These are phyloP conservation scores for Tetrahymena borealis DNA, from an alignment of 73 alveolate genomes.

Conservation along the genomic window DNA sequence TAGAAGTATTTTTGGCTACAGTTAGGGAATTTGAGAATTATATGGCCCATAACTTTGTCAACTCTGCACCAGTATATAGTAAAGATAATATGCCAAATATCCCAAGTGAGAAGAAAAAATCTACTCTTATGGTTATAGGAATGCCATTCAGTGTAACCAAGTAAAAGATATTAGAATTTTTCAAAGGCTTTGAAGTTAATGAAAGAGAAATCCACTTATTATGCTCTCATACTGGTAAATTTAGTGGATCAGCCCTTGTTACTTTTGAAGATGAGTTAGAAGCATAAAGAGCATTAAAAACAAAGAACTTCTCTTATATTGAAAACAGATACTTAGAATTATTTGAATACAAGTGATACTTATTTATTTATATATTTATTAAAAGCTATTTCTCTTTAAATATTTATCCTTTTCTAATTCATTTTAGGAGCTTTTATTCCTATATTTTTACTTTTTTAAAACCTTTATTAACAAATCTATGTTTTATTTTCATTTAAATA, in stretches of 20 bases:
- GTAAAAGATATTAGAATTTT: background rate
- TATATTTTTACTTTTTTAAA: too few species aligned
- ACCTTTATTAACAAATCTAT: too few species aligned
- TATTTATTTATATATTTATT: background rate
- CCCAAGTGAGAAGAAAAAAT: background rate
- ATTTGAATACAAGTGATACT: background rate
- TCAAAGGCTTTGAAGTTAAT: background rate
- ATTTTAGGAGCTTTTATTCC: too few species aligned
- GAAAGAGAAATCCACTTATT: background rate
- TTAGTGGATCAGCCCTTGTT: background rate
- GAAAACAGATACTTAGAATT: background rate
- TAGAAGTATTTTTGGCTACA: background rate
- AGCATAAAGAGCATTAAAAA: background rate
- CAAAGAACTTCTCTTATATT: background rate
- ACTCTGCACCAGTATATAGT: background rate
- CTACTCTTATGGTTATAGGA: background rate
- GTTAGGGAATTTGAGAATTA: background rate
- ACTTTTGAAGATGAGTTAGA: background rate
- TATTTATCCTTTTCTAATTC: background rate
- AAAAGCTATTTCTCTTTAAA: background rate
- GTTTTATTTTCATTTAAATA: too few species aligned
- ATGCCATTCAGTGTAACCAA: background rate
- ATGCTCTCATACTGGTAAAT: conserved; percentile 1
- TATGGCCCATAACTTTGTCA: background rate
- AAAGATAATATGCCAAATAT: background rate